Evolutionary conservation across 257 asterid species (phyloP).

Genomic region (Anisodus tanguticus): DNA sequence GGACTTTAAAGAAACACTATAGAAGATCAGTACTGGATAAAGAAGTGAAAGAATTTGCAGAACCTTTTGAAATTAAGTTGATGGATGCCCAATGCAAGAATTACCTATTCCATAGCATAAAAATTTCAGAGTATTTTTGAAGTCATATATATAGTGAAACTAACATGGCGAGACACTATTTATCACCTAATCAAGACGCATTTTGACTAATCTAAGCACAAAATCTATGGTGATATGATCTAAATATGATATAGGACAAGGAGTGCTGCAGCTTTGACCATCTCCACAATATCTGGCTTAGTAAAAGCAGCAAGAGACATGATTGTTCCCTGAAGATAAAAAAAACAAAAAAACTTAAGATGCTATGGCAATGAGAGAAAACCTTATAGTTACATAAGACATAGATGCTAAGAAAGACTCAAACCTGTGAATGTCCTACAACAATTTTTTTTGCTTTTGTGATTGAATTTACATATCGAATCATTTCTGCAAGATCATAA

Average conservation of each 20-base stretch:
- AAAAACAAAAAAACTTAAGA: slow-evolving; percentile 32
- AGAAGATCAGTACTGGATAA: slow-evolving; percentile 25
- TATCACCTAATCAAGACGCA: slow-evolving; percentile 79
- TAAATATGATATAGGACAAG: slow-evolving; percentile 88
- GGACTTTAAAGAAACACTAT: slow-evolving; percentile 1
- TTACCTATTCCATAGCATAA: slow-evolving; percentile 49
- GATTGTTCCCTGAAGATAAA: slow-evolving; percentile 77
- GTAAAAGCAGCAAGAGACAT: slow-evolving; percentile 95
- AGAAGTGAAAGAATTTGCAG: slow-evolving; percentile 25
- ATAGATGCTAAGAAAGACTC: slow-evolving; percentile 25
- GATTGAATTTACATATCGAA: slow-evolving; percentile 57
- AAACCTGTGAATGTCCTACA: slow-evolving; percentile 98
- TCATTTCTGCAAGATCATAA: slow-evolving; percentile 83
- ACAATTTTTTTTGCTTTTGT: slow-evolving; percentile 70
- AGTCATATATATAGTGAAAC: slow-evolving; percentile 24
- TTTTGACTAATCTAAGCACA: slow-evolving; percentile 67
- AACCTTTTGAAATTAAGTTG: slow-evolving; percentile 94
- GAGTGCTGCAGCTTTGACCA: slow-evolving; percentile 96
- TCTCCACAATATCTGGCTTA: slow-evolving; percentile 72
- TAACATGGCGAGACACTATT: slow-evolving; percentile 26
- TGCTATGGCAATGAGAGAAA: not conserved
- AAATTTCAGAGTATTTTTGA: slow-evolving; percentile 30
- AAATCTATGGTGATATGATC: slow-evolving; percentile 73
- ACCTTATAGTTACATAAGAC: slow-evolving; percentile 8
- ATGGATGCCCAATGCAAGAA: slow-evolving; percentile 82